Evolutionary conservation across 192 early-diverging fungal genomes (phyloP).

Genomic region (Coemansia sp.): DNA sequence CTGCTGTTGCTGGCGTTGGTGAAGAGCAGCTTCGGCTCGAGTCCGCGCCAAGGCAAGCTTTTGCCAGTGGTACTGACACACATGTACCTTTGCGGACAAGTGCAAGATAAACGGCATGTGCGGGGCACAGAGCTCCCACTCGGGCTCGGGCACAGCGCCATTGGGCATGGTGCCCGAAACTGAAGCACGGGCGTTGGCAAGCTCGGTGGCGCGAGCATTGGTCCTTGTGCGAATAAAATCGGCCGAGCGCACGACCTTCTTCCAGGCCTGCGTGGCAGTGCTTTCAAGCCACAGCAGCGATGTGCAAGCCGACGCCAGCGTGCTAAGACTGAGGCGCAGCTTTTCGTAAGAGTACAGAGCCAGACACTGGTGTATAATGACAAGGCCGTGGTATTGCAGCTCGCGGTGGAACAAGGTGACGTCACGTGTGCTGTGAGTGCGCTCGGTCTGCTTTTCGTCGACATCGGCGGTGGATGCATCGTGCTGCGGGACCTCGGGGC

Average conservation of each 20-base stretch:
- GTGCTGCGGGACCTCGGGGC: conserved; percentile 5
- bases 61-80: conserved; percentile 52
- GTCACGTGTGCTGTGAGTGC: conserved; percentile 40
- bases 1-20: background rate
- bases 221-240: conserved; percentile 33
- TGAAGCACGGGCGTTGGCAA: conserved; percentile 34
- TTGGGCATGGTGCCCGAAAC: conserved; percentile 44
- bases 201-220: conserved; percentile 36
- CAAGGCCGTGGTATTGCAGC: conserved; percentile 46
- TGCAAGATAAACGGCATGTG: conserved; percentile 51
- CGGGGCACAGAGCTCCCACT: conserved; percentile 52
- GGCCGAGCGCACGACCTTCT: conserved; percentile 41
- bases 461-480: background rate
- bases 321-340: conserved; percentile 38
- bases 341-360: conserved; percentile 49
- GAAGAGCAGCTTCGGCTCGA: conserved; percentile 19
- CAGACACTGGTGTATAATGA: conserved; percentile 49
- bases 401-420: conserved; percentile 51
- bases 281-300: conserved; percentile 50
- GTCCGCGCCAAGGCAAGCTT: conserved; percentile 46
- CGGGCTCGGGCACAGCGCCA: conserved; percentile 47
- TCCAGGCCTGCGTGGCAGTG: conserved; percentile 49
- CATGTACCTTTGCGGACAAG: conserved; percentile 45
- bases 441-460: background rate
- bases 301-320: conserved; percentile 39